These are phyloP conservation scores for Chaetomium sp. DNA, from an alignment of 2,329 filamentous ascomycete genomes.

Conservation along the genomic window DNA sequence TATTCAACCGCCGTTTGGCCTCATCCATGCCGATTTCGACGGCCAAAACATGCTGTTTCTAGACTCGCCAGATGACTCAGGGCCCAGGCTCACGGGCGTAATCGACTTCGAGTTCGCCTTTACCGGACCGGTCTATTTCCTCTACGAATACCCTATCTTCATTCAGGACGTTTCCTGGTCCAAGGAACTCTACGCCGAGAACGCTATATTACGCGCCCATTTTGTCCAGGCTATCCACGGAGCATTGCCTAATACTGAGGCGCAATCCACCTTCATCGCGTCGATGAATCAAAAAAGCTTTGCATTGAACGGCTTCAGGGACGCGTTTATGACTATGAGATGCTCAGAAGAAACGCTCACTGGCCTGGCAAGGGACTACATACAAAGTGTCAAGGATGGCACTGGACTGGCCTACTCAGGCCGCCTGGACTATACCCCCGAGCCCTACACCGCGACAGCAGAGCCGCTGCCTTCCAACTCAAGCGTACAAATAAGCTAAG, in stretches of 20 bases:
- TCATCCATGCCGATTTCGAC: slow-evolving; percentile 20
- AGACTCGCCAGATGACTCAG: slow-evolving; percentile 2
- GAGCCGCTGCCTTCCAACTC: too few species aligned
- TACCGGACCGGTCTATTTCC: slow-evolving; percentile 15
- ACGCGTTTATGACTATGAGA: slow-evolving; percentile 10
- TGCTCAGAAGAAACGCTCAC: slow-evolving; percentile 3
- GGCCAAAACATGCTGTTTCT: slow-evolving; percentile 19
- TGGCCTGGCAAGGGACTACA: background rate
- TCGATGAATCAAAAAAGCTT: slow-evolving; percentile 14
- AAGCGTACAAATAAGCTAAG: too few species aligned
- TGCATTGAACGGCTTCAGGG: slow-evolving; percentile 10
- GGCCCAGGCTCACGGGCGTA: slow-evolving; percentile 7
- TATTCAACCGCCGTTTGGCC: slow-evolving; percentile 12
- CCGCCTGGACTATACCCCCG: slow-evolving; percentile 13
- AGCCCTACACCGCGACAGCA: slow-evolving; percentile 11
- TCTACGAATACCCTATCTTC: slow-evolving; percentile 22
- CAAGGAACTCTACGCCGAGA: slow-evolving; percentile 12
- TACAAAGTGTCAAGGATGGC: slow-evolving; percentile 6
- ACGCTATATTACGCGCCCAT: slow-evolving; percentile 16
- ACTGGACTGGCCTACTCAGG: slow-evolving; percentile 14
- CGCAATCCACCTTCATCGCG: slow-evolving; percentile 9
- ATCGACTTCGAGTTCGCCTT: slow-evolving; percentile 23
- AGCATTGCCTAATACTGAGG: background rate
- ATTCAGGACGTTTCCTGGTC: slow-evolving; percentile 22
- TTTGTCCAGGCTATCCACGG: slow-evolving; percentile 12